These are phyloP conservation scores for Aspergillus ustus DNA, from an alignment of 2,329 filamentous ascomycete species.

Conservation along the genomic window DNA sequence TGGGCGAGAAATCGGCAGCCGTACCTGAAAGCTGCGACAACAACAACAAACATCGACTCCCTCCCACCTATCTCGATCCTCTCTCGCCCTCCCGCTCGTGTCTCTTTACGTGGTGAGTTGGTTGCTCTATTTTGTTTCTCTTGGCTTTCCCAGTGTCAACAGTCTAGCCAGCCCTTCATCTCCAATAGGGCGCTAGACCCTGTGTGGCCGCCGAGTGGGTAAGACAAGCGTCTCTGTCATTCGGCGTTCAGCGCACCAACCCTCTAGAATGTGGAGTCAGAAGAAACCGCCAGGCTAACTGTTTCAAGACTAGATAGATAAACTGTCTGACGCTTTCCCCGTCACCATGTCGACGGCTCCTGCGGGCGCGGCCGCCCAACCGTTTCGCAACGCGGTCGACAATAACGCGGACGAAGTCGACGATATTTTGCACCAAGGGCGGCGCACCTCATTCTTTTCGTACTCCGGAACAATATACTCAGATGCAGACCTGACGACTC, in stretches of 20 bases:
- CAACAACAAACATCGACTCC: not conserved
- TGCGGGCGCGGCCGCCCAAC: slow-evolving; percentile 8
- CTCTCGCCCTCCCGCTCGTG: not conserved
- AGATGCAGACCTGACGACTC: slow-evolving; percentile 35
- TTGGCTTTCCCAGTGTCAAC: not conserved
- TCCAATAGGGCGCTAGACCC: slow-evolving; percentile 11
- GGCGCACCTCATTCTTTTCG: slow-evolving; percentile 30
- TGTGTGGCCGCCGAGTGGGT: slow-evolving; percentile 18
- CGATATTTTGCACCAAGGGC: slow-evolving; percentile 27
- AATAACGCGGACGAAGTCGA: slow-evolving; percentile 28
- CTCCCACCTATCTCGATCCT: not conserved
- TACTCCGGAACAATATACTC: slow-evolving; percentile 40
- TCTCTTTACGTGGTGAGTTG: not conserved
- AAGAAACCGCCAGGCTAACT: slow-evolving; percentile 28
- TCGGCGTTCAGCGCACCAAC: slow-evolving; percentile 1
- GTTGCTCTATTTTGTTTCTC: not conserved
- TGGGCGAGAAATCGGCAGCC: slow-evolving; percentile 3
- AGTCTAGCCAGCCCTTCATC: slow-evolving; percentile 6
- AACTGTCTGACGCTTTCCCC: slow-evolving; percentile 8
- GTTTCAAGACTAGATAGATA: slow-evolving; percentile 13
- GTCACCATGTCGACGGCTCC: slow-evolving; percentile 41
- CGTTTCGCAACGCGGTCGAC: slow-evolving; percentile 26
- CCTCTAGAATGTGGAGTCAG: slow-evolving; percentile 29
- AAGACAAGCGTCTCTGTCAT: slow-evolving; percentile 10
- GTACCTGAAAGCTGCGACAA: not conserved